Evolutionary conservation across 176 grass and related monocot genomes (phyloP).

Genomic region (Tuctoria greenei): DNA sequence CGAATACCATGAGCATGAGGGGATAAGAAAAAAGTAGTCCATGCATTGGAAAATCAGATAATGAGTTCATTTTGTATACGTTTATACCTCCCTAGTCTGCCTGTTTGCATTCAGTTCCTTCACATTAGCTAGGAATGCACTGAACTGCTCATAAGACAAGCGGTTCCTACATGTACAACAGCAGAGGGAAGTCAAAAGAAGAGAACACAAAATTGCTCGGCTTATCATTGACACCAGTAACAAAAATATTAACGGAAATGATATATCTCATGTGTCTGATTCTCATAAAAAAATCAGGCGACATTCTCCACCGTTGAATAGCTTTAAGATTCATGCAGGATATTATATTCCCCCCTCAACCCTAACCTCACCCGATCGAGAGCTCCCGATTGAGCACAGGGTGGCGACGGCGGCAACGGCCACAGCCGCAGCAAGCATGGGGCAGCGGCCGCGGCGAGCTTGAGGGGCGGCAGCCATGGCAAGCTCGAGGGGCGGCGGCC

Average conservation of each 20-base stretch:
- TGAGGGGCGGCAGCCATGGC: too few species aligned
- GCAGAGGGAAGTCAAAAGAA: conserved; percentile 15
- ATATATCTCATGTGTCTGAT: too few species aligned
- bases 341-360: too few species aligned
- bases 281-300: too few species aligned
- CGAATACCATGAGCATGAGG: conserved; percentile 5
- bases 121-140: conserved; percentile 90
- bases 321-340: too few species aligned
- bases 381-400: too few species aligned
- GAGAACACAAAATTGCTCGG: conserved; percentile 1
- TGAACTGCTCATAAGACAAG: conserved; percentile 94
- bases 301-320: too few species aligned
- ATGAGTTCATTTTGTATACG: neutral
- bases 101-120: conserved; percentile 92
- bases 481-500: too few species aligned
- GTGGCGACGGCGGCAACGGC: too few species aligned
- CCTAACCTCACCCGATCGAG: too few species aligned
- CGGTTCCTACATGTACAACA: conserved; percentile 64
- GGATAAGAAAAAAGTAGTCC: neutral
- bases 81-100: conserved; percentile 89
- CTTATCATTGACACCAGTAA: conserved; percentile 18
- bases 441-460: too few species aligned
- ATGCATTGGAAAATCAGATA: conserved; percentile 10
- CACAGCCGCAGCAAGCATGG: too few species aligned
- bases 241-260: neutral